Evolutionary conservation across 768 basidiomycete species (phyloP), one percentile per base, ranked within the genome.

Genomic region (Lepiota brunneoincarnata): DNA sequence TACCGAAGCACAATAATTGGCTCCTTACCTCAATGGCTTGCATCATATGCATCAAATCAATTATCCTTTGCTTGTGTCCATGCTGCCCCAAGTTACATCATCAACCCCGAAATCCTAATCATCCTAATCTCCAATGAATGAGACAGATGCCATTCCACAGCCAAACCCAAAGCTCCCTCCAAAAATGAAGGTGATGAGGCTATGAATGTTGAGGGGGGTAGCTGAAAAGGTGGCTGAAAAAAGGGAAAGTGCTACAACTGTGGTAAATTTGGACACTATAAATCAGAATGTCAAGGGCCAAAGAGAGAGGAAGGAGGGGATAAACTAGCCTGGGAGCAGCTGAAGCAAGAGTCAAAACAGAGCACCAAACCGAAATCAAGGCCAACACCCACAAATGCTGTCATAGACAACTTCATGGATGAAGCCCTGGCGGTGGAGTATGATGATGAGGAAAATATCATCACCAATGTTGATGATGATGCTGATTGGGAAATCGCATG

Each of bases 221-320:
- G n/a, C n/a, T 7, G 15, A 43, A 14, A 55, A 57, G 26, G 58
- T 52, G 6, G 54, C 49, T 12, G 49, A 34, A 21, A 56, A 58
- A 34, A n/a, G 20, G 12, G 58, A 54, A 23, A 56, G 37, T 71
- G 68, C 54, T 71, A 62, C 62, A 67, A 61, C 14, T 72, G 69
- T 52, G 60, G 64, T 1, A 51, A 61, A 38, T 55, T 61, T 21
- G 67, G 63, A 1, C 69, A 72, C 39, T 55, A 59, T n/a, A 52
- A 57, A 18, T 20, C 60, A 23, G 59, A 69, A 10, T 69, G 68
- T 51, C 10, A 58, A 61, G 43, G 55, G 40, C 26, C 51, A 49
- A 43, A 44, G 55, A 0, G 15, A 54, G 11, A 61, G 72, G 54
- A 49, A 73, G 2, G 10, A 37, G 21, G 43, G 43, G n/a, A n/a